phyloP scores from a whole-genome alignment of 2,329 filamentous ascomycete species.

The Scortechinia acanthostroma region DNA sequence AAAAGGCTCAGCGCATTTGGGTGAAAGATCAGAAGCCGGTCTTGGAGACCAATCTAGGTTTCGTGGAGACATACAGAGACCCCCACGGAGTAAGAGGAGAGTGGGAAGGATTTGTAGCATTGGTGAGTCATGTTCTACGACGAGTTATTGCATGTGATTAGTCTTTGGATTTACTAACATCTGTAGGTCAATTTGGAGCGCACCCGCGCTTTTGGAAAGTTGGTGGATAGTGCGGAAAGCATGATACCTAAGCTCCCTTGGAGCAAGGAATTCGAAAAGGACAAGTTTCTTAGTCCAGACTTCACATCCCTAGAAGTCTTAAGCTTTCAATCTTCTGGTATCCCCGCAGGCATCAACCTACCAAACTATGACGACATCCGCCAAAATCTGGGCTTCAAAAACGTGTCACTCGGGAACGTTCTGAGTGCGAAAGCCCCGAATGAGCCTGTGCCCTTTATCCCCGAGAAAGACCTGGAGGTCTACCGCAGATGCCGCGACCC shows the following conservation, averaged over 20 bases:
- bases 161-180: constrained; percentile 8
- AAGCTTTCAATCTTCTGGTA: constrained; percentile 67
- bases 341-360: constrained; percentile 64
- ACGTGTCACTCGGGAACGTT: constrained; percentile 88
- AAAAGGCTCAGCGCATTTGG: constrained; percentile 75
- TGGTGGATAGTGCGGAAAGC: constrained; percentile 73
- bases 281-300: constrained; percentile 88
- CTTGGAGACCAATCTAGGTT: constrained; percentile 76
- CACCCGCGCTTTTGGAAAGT: constrained; percentile 76
- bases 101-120: constrained; percentile 76
- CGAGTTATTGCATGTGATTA: constrained; percentile 7
- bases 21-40: constrained; percentile 75
- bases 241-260: constrained; percentile 89
- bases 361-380: constrained; percentile 72
- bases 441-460: constrained; percentile 87
- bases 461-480: constrained; percentile 67
- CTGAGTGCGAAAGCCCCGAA: constrained; percentile 84
- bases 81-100: constrained; percentile 75
- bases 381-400: constrained; percentile 83
- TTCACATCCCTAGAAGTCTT: constrained; percentile 92
- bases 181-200: constrained; percentile 77
- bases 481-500: constrained; percentile 79
- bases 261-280: constrained; percentile 85
- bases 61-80: constrained; percentile 80
- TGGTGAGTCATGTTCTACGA: too few relatives aligned